Base-by-base conservation (phyloP, 148 eudicot genomes). In the Nepenthes gracilis region DNA sequence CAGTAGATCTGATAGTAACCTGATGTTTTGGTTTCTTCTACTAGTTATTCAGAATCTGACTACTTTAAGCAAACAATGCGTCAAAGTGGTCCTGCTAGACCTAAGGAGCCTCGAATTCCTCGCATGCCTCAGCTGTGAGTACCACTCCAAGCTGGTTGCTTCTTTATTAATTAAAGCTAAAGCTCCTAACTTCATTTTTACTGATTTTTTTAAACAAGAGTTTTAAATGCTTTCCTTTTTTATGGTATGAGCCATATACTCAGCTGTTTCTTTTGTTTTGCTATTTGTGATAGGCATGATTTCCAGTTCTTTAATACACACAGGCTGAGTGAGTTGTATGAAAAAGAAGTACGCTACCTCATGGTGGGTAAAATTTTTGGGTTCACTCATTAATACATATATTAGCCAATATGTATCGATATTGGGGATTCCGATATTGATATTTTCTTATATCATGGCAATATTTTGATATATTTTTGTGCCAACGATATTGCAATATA, bases 61-160 rank as follows among this genome's bases (percentile, higher is more conserved):
- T 93, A 93, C 72, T 93, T 89, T 62, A 93, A 93, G 87, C 99
- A 93, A 79, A 93, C 99, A 47, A 77, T 93, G 95, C 97, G 99
- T 58, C 97, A 89, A 75, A 81, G 92, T 89, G 99, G 99, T 64
- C 97, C 97, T 12, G 80, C 90, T 37, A 82, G 72, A 73, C 92
- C 89, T 0, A 94, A 76, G 70, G 99, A 94, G 74, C 97, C 97
- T 72, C 89, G 99, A 51, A 86, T 94, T 62, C 99, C 97, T 64
- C 99, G 99, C 62, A 94, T 94, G 99, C 99, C 99, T 58, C 97
- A 89, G 77, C 65, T 89, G 99, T 94, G 77, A 81, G 97, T 35
- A 36, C 9, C 35, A 23, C 35, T 23, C 6, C 33, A 37, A 33
- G 9, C 15, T 36, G 40, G 15, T 2, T 45, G 9, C 9, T 70